These are phyloP conservation scores for Fraxinus nigra DNA, from an alignment of 305 asterid genomes.

Conservation along the genomic window DNA sequence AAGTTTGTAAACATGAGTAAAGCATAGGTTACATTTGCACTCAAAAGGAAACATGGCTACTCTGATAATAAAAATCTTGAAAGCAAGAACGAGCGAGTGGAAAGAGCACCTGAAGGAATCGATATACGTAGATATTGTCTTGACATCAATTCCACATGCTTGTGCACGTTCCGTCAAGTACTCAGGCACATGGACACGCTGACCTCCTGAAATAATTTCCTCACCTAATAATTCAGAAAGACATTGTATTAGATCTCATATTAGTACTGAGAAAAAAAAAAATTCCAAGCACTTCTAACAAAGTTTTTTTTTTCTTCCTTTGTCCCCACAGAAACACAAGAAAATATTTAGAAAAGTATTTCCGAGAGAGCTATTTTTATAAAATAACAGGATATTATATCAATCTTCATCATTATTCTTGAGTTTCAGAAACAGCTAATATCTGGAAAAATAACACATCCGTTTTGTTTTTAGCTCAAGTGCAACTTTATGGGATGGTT, in stretches of 20 bases:
- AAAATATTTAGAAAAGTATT: not conserved
- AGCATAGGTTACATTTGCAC: not conserved
- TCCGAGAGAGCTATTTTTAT: not conserved
- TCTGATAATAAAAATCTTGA: not conserved
- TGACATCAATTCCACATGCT: slow-evolving; percentile 65
- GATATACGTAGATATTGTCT: slow-evolving; percentile 69
- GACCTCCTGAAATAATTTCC: slow-evolving; percentile 89
- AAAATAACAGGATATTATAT: not conserved
- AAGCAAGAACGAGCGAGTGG: not conserved
- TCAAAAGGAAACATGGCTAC: not conserved
- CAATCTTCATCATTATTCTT: not conserved
- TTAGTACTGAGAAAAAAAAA: not conserved
- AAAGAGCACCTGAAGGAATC: slow-evolving; percentile 73
- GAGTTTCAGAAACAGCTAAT: not conserved
- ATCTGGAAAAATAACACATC: not conserved
- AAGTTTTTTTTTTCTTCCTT: not conserved
- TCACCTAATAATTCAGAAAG: slow-evolving; percentile 53
- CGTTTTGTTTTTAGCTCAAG: not conserved
- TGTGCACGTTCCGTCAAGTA: slow-evolving; percentile 60
- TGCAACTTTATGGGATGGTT: not conserved
- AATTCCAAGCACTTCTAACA: not conserved
- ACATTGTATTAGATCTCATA: slow-evolving; percentile 29
- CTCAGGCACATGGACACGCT: slow-evolving; percentile 75
- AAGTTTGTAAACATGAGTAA: not conserved
- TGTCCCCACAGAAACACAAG: not conserved